Evolutionary conservation across 1,139 yeast genomes (phyloP).

Genomic region (Candida sanyaensis): DNA sequence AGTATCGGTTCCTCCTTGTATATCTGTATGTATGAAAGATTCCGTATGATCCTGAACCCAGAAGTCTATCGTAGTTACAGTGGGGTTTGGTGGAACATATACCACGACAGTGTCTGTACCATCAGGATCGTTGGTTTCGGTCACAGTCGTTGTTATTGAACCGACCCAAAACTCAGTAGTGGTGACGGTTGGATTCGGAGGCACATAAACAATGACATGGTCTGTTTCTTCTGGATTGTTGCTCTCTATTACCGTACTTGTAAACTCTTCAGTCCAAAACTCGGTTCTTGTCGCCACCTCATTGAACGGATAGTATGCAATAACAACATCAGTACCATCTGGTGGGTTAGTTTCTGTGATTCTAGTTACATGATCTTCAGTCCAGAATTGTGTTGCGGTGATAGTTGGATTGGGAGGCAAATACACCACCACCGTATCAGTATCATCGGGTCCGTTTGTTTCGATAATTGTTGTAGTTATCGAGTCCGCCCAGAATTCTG

Average conservation of each 20-base stretch:
- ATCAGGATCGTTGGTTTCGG: background rate
- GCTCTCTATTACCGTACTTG: constrained; percentile 9
- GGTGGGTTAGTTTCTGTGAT: constrained; percentile 12
- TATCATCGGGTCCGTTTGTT: constrained; percentile 8
- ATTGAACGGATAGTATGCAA: constrained; percentile 13
- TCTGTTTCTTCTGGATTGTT: background rate
- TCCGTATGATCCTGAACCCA: constrained; percentile 10
- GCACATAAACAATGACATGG: constrained; percentile 14
- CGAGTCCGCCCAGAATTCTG: constrained; percentile 14
- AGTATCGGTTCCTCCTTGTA: constrained; percentile 13
- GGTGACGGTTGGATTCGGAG: constrained; percentile 14
- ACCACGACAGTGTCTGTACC: constrained; percentile 4
- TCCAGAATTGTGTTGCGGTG: constrained; percentile 10
- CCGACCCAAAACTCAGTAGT: constrained; percentile 12
- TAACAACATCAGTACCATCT: constrained; percentile 15
- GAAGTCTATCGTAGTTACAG: constrained; percentile 6
- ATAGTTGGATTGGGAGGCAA: constrained; percentile 15
- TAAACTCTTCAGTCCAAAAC: constrained; percentile 13
- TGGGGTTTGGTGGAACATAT: constrained; percentile 12
- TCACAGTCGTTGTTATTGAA: background rate
- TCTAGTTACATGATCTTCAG: constrained; percentile 8
- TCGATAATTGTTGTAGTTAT: constrained; percentile 6
- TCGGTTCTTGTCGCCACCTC: constrained; percentile 3
- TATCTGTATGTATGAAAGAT: constrained; percentile 9
- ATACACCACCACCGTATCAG: constrained; percentile 15